phyloP scores from a whole-genome alignment of 2,329 filamentous ascomycete species.

The Xylaria sp. region DNA sequence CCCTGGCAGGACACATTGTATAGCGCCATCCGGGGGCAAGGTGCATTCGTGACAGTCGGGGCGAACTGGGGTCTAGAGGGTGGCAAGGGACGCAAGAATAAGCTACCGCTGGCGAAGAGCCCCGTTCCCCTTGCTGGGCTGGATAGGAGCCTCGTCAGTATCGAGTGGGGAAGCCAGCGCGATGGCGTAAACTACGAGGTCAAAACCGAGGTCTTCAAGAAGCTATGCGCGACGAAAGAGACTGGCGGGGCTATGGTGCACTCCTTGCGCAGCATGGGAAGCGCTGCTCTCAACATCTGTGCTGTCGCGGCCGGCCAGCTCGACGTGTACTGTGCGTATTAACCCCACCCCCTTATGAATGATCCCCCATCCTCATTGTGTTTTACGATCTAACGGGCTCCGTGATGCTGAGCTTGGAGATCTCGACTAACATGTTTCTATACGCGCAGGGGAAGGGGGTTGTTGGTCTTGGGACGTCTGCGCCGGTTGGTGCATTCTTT shows the following conservation, averaged over 20 bases:
- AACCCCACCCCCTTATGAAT: no score
- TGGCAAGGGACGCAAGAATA: conserved; percentile 44
- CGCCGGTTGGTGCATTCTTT: conserved; percentile 77
- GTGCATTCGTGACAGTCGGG: conserved; percentile 62
- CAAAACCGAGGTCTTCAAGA: conserved; percentile 70
- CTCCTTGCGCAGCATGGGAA: conserved; percentile 71
- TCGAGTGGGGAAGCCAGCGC: conserved; percentile 76
- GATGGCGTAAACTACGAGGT: conserved; percentile 73
- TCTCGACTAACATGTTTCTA: no score
- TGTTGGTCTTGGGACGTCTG: conserved; percentile 89
- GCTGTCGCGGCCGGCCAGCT: conserved; percentile 72
- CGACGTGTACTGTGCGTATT: conserved; percentile 78
- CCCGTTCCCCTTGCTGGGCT: conserved; percentile 65
- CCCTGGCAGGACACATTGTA: conserved; percentile 74
- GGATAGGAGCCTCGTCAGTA: conserved; percentile 67
- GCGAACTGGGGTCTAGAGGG: conserved; percentile 48
- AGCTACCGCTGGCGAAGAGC: conserved; percentile 52
- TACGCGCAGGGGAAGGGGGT: conserved; percentile 84
- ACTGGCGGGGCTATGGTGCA: conserved; percentile 78
- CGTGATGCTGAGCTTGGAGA: no score
- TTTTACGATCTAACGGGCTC: no score
- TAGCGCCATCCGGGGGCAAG: conserved; percentile 70
- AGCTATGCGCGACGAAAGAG: conserved; percentile 62
- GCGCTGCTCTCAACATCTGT: conserved; percentile 77
- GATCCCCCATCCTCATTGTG: no score